Evolutionary conservation across 805 yeast species (phyloP).

Genomic region (Pichia exigua): DNA sequence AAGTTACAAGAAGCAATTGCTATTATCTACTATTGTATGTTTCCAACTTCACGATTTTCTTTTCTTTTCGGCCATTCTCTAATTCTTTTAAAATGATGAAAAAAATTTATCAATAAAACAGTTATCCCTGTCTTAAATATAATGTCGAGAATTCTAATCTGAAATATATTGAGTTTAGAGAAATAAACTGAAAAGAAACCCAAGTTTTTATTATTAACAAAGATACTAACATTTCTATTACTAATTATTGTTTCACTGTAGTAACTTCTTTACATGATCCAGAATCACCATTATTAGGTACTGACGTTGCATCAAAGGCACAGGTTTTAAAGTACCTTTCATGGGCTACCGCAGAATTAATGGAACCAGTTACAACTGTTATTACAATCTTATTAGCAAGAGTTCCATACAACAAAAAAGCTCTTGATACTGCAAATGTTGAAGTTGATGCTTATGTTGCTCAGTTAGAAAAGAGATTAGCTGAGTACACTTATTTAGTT

Average conservation of each 20-base stretch:
- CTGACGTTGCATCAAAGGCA: constrained; percentile 55
- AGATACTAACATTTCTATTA: constrained; percentile 15
- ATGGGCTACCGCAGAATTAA: constrained; percentile 60
- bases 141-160: constrained; percentile 62
- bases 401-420: constrained; percentile 71
- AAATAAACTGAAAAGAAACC: too few relatives aligned
- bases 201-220: background rate
- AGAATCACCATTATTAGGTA: constrained; percentile 46
- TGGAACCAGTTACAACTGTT: constrained; percentile 38
- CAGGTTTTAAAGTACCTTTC: constrained; percentile 72
- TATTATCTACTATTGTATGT: constrained; percentile 43
- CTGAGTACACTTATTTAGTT: constrained; percentile 38
- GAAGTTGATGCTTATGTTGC: constrained; percentile 32
- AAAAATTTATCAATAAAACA: constrained; percentile 44
- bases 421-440: constrained; percentile 26
- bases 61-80: background rate
- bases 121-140: constrained; percentile 84
- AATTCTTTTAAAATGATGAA: constrained; percentile 43
- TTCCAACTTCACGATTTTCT: background rate
- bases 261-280: constrained; percentile 41
- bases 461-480: constrained; percentile 48
- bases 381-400: constrained; percentile 58
- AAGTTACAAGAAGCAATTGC: constrained; percentile 67
- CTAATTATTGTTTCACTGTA: constrained; percentile 15
- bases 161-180: constrained; percentile 25